Conservation (phyloP, 2,329 filamentous ascomycete species). For the Myotisia sp. region DNA sequence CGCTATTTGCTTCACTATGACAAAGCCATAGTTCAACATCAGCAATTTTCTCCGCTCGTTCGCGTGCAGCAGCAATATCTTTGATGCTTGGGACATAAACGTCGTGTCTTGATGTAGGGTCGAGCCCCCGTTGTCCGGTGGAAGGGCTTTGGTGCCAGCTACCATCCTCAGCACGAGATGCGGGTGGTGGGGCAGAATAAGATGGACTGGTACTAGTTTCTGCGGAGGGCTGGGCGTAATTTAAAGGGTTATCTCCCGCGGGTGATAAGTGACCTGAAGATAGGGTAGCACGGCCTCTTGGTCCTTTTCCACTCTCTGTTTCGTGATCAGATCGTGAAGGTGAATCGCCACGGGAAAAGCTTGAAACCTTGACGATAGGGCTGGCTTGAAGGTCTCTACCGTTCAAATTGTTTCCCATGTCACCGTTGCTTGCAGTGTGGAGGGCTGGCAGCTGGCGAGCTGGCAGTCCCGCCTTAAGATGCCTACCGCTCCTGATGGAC, state of each 20-base stretch:
- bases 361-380: slow-evolving; percentile 33
- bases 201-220: too few relatives aligned
- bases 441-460: slow-evolving; percentile 14
- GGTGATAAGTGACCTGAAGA: slow-evolving; percentile 26
- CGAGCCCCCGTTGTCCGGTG: slow-evolving; percentile 34
- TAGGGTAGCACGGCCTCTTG: slow-evolving; percentile 21
- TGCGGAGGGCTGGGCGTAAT: too few relatives aligned
- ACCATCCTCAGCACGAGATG: slow-evolving; percentile 30
- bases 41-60: slow-evolving; percentile 37
- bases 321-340: slow-evolving; percentile 21
- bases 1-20: slow-evolving; percentile 35
- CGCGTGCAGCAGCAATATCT: slow-evolving; percentile 35
- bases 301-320: slow-evolving; percentile 13
- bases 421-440: slow-evolving; percentile 16
- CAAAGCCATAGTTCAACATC: slow-evolving; percentile 42
- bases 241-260: background rate
- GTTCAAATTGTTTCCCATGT: slow-evolving; percentile 11
- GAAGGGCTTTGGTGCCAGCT: slow-evolving; percentile 29
- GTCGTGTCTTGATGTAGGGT: slow-evolving; percentile 33
- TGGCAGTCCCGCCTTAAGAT: slow-evolving; percentile 6
- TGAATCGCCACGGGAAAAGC: slow-evolving; percentile 30
- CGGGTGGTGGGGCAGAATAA: slow-evolving; percentile 13
- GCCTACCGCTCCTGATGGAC: slow-evolving; percentile 8
- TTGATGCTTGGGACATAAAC: slow-evolving; percentile 36
- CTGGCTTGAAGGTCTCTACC: slow-evolving; percentile 22